phyloP scores from a whole-genome alignment of 2,329 filamentous ascomycete genomes.

The Orbilia quercus region DNA sequence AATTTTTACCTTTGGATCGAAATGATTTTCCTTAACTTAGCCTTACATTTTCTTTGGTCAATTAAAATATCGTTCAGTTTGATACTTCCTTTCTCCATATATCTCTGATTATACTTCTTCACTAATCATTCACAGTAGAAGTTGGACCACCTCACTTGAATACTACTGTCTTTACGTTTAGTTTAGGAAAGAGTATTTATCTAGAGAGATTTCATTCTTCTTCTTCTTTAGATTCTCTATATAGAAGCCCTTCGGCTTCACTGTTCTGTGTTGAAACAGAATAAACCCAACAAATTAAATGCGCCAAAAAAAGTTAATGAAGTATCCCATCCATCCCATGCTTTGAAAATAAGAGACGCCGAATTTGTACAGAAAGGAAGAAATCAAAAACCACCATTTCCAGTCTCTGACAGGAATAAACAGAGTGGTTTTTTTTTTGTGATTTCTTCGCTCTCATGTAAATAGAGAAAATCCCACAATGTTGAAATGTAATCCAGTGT shows the following conservation, averaged over 20 bases:
- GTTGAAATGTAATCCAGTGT: constrained; percentile 54
- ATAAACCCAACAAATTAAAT: constrained; percentile 23
- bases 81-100: too few species aligned
- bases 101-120: too few species aligned
- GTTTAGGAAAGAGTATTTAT: constrained; percentile 1
- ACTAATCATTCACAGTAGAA: too few species aligned
- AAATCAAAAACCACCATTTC: constrained; percentile 4
- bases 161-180: background rate
- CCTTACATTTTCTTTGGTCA: background rate
- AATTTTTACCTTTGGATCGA: constrained; percentile 28
- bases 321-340: constrained; percentile 7
- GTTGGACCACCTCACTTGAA: too few species aligned
- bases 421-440: background rate
- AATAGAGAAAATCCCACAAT: constrained; percentile 56
- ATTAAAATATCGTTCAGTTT: constrained; percentile 3
- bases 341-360: constrained; percentile 29
- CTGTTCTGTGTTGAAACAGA: constrained; percentile 56
- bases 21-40: background rate
- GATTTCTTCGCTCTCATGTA: constrained; percentile 5
- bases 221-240: constrained; percentile 54
- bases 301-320: constrained; percentile 33
- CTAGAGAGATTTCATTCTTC: constrained; percentile 53
- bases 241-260: constrained; percentile 38
- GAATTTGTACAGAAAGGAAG: constrained; percentile 50
- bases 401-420: too few species aligned